A percentile compares a stretch with the other conserved stretches of the same genome.
phyloP scores from a whole-genome alignment of 148 eudicot genomes.

The Cornus florida region DNA sequence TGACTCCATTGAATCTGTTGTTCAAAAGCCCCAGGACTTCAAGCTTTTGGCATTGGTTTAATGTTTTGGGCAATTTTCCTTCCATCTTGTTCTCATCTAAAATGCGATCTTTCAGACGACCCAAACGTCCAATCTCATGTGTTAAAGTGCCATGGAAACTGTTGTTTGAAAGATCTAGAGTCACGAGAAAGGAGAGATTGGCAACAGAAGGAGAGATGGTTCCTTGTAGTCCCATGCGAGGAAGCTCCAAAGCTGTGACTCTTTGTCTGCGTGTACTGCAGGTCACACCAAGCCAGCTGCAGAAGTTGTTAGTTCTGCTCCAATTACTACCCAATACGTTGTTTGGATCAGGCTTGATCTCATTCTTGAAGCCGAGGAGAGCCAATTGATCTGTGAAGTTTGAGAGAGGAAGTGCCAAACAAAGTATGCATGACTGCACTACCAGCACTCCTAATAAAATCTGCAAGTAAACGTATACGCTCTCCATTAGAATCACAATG shows the following conservation, averaged over 20 bases:
- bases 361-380: not conserved
- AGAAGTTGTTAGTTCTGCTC: not conserved
- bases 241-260: not conserved
- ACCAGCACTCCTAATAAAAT: no score
- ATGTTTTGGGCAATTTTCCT: no score
- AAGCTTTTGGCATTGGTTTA: no score
- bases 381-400: not conserved
- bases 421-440: not conserved
- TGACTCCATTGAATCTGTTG: no score
- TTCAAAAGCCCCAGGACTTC: no score
- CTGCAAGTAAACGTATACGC: no score
- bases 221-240: not conserved
- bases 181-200: not conserved
- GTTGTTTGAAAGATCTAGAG: not conserved
- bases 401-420: not conserved
- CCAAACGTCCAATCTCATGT: not conserved
- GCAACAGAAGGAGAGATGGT: not conserved
- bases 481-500: no score
- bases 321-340: not conserved
- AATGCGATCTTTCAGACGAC: no score
- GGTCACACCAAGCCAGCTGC: not conserved
- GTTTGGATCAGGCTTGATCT: not conserved
- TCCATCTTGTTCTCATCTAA: no score
- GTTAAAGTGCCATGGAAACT: not conserved
- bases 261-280: not conserved